Evolutionary conservation across 106 monocot genomes (phyloP).

Genomic region (Triglochin maritima): DNA sequence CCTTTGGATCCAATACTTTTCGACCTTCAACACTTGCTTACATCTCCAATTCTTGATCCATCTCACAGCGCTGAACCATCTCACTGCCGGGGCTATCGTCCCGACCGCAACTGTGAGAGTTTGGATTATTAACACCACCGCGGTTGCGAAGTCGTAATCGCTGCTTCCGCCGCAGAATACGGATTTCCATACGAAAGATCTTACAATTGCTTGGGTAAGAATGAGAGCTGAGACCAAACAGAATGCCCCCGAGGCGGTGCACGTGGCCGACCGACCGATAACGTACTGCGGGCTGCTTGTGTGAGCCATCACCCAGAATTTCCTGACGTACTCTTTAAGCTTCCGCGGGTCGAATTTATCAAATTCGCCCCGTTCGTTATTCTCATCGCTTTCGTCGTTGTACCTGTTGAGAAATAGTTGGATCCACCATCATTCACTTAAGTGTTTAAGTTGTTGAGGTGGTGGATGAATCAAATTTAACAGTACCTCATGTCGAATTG

Average conservation of each 20-base stretch:
- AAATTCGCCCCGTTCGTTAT: not conserved
- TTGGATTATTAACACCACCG: not conserved
- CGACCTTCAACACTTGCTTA: slow-evolving; percentile 5
- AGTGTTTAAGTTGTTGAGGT: too few species aligned
- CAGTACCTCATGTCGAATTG: not conserved
- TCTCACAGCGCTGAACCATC: slow-evolving; percentile 3
- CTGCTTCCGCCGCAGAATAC: not conserved
- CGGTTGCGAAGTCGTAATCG: not conserved
- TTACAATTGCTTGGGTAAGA: not conserved
- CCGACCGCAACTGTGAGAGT: not conserved
- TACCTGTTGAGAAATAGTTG: too few species aligned
- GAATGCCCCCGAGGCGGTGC: slow-evolving; percentile 11
- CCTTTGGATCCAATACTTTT: slow-evolving; percentile 4
- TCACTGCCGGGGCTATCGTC: slow-evolving; percentile 7
- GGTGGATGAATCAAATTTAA: too few species aligned
- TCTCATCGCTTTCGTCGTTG: not conserved
- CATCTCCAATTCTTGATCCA: slow-evolving; percentile 1
- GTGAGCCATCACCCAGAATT: slow-evolving; percentile 14
- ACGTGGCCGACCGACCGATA: slow-evolving; percentile 8
- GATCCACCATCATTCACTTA: too few species aligned
- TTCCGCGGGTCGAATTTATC: too few species aligned
- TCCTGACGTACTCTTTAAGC: slow-evolving; percentile 3
- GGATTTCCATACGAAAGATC: not conserved
- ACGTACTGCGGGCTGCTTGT: slow-evolving; percentile 15
- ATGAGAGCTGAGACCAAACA: not conserved